phyloP scores from a whole-genome alignment of 257 asterid genomes.

The Eucommia ulmoides region DNA sequence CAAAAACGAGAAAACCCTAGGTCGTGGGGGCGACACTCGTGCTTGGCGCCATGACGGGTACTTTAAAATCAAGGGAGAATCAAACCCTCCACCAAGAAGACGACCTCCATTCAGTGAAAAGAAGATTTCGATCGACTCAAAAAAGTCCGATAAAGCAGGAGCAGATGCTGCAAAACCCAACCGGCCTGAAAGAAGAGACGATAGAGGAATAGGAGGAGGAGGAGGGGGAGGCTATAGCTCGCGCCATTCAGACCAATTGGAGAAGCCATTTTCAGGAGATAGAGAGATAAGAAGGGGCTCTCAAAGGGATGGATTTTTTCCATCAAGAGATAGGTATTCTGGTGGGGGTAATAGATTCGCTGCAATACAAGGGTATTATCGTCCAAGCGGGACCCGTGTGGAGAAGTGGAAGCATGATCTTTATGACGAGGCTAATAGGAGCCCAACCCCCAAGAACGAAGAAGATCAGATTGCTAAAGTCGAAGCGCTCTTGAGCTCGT shows the following conservation, averaged over 20 bases:
- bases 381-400: conserved; percentile 32
- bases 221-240: conserved; percentile 20
- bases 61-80: conserved; percentile 48
- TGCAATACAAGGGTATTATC: conserved; percentile 33
- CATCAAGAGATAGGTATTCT: conserved; percentile 34
- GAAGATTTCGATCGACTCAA: conserved; percentile 40
- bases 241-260: conserved; percentile 27
- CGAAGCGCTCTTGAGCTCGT: conserved; percentile 68
- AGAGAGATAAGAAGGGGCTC: conserved; percentile 31
- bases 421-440: conserved; percentile 52
- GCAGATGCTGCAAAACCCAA: conserved; percentile 23
- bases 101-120: conserved; percentile 77
- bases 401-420: conserved; percentile 97
- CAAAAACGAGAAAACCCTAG: conserved; percentile 37
- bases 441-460: conserved; percentile 73
- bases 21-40: conserved; percentile 26
- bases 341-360: conserved; percentile 26
- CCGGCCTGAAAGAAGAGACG: conserved; percentile 19
- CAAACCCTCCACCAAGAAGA: conserved; percentile 38
- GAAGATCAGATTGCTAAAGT: conserved; percentile 79
- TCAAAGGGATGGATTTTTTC: conserved; percentile 31
- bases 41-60: conserved; percentile 69
- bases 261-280: conserved; percentile 31
- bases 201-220: conserved; percentile 19
- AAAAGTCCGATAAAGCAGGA: conserved; percentile 24